phyloP scores from a whole-genome alignment of 164 flowering plant species.

The Liquidambar formosana region DNA sequence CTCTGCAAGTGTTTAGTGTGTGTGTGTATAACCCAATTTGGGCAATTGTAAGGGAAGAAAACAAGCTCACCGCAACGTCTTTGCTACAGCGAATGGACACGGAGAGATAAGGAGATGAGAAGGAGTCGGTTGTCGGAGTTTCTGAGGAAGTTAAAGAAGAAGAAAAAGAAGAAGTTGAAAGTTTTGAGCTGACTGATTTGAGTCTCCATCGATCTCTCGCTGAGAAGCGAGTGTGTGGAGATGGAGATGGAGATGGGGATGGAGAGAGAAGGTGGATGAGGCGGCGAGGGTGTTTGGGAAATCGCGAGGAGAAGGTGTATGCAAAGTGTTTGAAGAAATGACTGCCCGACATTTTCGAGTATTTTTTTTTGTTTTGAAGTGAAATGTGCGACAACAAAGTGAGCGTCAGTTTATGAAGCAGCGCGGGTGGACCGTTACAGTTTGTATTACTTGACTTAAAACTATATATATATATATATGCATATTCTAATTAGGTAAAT shows the following conservation, averaged over 20 bases:
- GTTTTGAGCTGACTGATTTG: not conserved
- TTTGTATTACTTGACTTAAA: too few relatives aligned
- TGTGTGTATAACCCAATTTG: not conserved
- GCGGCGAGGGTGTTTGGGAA: slow-evolving; percentile 14
- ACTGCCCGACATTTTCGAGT: slow-evolving; percentile 19
- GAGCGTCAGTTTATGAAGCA: too few relatives aligned
- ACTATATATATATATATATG: too few relatives aligned
- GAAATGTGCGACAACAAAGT: too few relatives aligned
- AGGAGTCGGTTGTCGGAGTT: slow-evolving; percentile 9
- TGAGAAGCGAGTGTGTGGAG: not conserved
- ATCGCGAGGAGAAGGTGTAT: slow-evolving; percentile 16
- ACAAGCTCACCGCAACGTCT: slow-evolving; percentile 42
- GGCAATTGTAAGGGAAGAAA: not conserved
- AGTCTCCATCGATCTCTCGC: slow-evolving; percentile 5
- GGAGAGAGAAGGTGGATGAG: slow-evolving; percentile 7
- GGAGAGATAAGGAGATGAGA: slow-evolving; percentile 45
- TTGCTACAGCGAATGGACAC: slow-evolving; percentile 53
- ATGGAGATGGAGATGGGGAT: slow-evolving; percentile 8
- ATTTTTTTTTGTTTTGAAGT: too few relatives aligned
- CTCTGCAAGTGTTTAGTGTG: too few relatives aligned
- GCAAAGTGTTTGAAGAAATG: slow-evolving; percentile 53
- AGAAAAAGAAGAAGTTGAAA: slow-evolving; percentile 4
- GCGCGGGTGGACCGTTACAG: too few relatives aligned
- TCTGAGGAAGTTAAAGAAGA: slow-evolving; percentile 9
- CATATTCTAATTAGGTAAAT: too few relatives aligned